Conservation (phyloP, 805 yeast genomes). For the Limtongia smithiae region DNA sequence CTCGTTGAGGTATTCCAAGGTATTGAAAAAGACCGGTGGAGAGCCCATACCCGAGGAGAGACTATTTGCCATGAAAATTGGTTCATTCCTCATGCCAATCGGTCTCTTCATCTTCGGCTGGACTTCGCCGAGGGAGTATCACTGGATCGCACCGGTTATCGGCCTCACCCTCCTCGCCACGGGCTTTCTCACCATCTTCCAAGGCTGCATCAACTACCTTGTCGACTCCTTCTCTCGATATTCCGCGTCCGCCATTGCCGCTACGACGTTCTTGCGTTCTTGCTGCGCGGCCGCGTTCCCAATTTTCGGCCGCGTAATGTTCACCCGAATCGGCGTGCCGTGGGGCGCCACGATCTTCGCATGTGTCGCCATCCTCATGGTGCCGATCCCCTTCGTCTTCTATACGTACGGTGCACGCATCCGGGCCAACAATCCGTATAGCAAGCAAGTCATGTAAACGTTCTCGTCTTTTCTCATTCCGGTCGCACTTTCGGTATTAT, state of each 20-base stretch:
- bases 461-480: too few species aligned
- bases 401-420: constrained; percentile 47
- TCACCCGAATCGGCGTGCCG: constrained; percentile 46
- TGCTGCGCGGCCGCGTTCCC: constrained; percentile 61
- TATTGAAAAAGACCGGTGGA: constrained; percentile 43
- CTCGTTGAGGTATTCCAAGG: constrained; percentile 34
- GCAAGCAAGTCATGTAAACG: constrained; percentile 5
- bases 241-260: constrained; percentile 65
- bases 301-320: constrained; percentile 53
- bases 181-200: constrained; percentile 55
- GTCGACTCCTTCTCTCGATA: constrained; percentile 56
- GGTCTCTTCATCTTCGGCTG: constrained; percentile 64
- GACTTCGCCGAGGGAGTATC: constrained; percentile 47
- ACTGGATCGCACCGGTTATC: constrained; percentile 55
- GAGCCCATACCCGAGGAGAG: constrained; percentile 58
- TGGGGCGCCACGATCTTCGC: constrained; percentile 59
- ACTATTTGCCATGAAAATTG: constrained; percentile 50
- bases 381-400: constrained; percentile 57
- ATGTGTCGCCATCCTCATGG: constrained; percentile 44
- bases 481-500: too few species aligned
- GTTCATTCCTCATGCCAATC: constrained; percentile 42
- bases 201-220: constrained; percentile 56
- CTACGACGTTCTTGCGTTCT: constrained; percentile 57
- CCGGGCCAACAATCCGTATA: constrained; percentile 33
- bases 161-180: constrained; percentile 51